Conservation (phyloP, 768 basidiomycete genomes). For the Amanita subjunquillea region DNA sequence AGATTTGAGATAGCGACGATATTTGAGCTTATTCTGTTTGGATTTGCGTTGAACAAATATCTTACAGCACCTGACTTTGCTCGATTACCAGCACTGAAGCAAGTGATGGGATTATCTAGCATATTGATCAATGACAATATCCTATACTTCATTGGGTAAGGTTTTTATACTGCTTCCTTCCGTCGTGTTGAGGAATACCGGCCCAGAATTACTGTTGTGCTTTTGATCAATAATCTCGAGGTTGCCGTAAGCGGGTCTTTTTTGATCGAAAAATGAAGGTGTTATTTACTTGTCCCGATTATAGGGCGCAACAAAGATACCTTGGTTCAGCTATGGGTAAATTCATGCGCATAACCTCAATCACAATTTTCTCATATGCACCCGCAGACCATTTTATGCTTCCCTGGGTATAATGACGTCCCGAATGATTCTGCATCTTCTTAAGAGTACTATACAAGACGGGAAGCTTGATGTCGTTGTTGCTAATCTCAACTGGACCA, state of each 20-base stretch:
- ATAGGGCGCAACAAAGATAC: slow-evolving; percentile 32
- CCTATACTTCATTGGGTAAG: slow-evolving; percentile 32
- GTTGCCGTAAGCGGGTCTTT: slow-evolving; percentile 19
- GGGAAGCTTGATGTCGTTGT: not conserved
- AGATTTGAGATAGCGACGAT: slow-evolving; percentile 19
- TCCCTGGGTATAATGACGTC: slow-evolving; percentile 35
- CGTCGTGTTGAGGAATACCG: not conserved
- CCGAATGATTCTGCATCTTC: slow-evolving; percentile 35
- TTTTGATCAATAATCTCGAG: slow-evolving; percentile 39
- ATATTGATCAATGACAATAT: slow-evolving; percentile 34
- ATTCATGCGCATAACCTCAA: not conserved
- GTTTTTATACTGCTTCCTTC: not conserved
- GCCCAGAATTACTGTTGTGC: slow-evolving; percentile 23
- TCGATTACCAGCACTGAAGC: slow-evolving; percentile 10
- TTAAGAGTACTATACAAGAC: slow-evolving; percentile 19
- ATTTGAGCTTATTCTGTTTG: slow-evolving; percentile 32
- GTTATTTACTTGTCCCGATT: not conserved
- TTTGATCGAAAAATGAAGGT: not conserved
- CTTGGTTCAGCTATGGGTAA: slow-evolving; percentile 39
- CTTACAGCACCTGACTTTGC: slow-evolving; percentile 13
- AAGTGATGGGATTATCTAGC: slow-evolving; percentile 18
- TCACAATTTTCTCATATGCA: not conserved
- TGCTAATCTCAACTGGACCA: not conserved
- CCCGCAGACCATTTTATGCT: slow-evolving; percentile 32
- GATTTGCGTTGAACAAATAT: slow-evolving; percentile 27